phyloP scores from a whole-genome alignment of 2,329 filamentous ascomycete genomes.

The Talaromyces sp. region DNA sequence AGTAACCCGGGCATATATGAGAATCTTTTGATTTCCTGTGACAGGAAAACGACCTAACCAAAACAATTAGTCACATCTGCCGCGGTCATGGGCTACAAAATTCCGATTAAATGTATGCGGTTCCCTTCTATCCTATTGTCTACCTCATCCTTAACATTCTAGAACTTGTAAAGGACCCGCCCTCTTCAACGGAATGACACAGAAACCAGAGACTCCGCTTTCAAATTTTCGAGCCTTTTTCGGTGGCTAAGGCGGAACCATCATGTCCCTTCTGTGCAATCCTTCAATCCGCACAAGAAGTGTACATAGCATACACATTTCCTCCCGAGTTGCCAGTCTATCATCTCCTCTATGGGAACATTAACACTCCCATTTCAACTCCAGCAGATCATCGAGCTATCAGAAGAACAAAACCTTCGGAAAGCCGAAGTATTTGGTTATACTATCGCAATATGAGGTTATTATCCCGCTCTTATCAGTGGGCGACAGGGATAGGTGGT shows the following conservation, averaged over 20 bases:
- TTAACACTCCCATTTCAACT: neutral
- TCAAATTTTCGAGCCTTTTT: no score
- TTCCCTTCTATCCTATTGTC: no score
- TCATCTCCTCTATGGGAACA: neutral
- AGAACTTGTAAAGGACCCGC: no score
- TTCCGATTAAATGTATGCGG: no score
- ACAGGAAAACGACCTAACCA: no score
- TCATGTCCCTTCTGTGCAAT: neutral
- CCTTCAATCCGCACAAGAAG: neutral
- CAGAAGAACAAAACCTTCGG: neutral
- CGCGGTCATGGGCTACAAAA: no score
- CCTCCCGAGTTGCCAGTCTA: neutral
- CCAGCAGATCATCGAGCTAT: neutral
- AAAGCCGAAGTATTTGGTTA: neutral
- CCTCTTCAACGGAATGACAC: no score
- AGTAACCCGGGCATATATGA: no score
- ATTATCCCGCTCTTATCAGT: neutral
- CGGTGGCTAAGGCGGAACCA: neutral
- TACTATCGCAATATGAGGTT: neutral
- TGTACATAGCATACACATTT: neutral
- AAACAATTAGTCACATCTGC: no score
- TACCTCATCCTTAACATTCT: no score
- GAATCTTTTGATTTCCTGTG: no score
- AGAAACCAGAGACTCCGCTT: no score
- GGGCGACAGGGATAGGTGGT: neutral